Conservation (phyloP, 148 eudicot genomes). For the Limonium bicolor region DNA sequence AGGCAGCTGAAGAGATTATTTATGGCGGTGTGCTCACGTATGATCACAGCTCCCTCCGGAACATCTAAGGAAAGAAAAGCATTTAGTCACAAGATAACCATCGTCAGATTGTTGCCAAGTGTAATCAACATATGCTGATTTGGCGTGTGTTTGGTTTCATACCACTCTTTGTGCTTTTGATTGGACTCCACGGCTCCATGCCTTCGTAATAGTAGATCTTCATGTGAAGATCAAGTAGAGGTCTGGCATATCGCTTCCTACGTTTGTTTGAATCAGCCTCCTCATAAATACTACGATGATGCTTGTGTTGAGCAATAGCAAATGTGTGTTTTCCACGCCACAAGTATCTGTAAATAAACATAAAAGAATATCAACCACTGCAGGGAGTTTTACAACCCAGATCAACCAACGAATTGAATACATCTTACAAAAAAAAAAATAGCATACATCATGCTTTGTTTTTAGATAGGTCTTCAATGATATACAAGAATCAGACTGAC, state of each 20-base stretch:
- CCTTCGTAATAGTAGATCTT: conserved; percentile 85
- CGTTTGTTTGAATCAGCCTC: conserved; percentile 98
- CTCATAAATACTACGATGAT: conserved; percentile 71
- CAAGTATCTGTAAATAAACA: conserved; percentile 69
- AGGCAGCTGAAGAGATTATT: conserved; percentile 85
- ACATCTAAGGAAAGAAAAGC: too few species aligned
- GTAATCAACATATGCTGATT: too few species aligned
- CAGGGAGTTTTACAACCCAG: too few species aligned
- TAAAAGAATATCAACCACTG: too few species aligned
- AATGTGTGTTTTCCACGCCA: conserved; percentile 95
- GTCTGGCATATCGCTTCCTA: conserved; percentile 95
- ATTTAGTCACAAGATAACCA: too few species aligned
- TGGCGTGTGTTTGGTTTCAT: too few species aligned
- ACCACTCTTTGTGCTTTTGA: conserved; percentile 67
- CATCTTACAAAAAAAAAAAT: too few species aligned
- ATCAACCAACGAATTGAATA: too few species aligned
- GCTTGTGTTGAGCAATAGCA: conserved; percentile 96
- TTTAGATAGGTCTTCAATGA: too few species aligned
- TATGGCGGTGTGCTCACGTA: conserved; percentile 77
- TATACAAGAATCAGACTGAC: too few species aligned
- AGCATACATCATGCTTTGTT: too few species aligned
- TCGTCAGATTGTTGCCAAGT: too few species aligned
- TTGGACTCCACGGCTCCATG: conserved; percentile 74
- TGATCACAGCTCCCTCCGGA: conserved; percentile 93
- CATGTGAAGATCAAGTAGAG: conserved; percentile 90